Evolutionary conservation across 805 yeast genomes (phyloP).

Genomic region (Vanderwaltozyma tropicalis): DNA sequence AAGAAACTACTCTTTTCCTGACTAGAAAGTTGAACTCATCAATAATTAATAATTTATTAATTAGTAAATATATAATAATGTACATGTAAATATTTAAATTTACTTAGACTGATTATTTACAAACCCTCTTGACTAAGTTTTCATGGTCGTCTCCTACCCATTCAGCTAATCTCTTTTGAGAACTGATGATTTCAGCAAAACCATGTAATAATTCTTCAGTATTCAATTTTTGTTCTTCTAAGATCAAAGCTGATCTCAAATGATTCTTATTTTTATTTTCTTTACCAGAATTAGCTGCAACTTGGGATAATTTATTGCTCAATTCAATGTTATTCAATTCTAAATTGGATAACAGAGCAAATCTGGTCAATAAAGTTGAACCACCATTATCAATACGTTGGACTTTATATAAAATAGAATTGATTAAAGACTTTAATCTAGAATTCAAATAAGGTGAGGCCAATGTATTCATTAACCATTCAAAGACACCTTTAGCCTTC

Average conservation of each 20-base stretch:
- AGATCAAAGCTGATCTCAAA: conserved; percentile 22
- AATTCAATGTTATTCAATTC: conserved; percentile 22
- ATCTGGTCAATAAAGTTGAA: conserved; percentile 48
- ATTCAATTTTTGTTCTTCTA: conserved; percentile 37
- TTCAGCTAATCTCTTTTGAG: conserved; percentile 47
- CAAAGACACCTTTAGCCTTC: conserved; percentile 47
- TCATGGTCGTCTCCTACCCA: conserved; percentile 50
- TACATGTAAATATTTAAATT: not conserved
- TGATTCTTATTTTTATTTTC: conserved; percentile 12
- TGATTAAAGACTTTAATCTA: conserved; percentile 33
- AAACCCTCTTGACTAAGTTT: conserved; percentile 36
- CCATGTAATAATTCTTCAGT: conserved; percentile 17
- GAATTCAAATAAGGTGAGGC: conserved; percentile 40
- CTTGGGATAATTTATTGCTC: conserved; percentile 1
- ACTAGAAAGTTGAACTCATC: no score
- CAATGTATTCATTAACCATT: conserved; percentile 49
- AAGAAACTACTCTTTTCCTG: no score
- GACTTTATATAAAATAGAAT: conserved; percentile 36
- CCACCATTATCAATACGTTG: conserved; percentile 49
- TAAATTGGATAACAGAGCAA: conserved; percentile 34
- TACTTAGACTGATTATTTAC: conserved; percentile 5
- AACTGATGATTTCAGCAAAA: conserved; percentile 23
- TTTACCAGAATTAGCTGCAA: conserved; percentile 2
- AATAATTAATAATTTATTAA: no score
- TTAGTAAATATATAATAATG: not conserved